Base-by-base conservation (phyloP, 768 basidiomycete genomes). In the Udeniomyces megalosporus region DNA sequence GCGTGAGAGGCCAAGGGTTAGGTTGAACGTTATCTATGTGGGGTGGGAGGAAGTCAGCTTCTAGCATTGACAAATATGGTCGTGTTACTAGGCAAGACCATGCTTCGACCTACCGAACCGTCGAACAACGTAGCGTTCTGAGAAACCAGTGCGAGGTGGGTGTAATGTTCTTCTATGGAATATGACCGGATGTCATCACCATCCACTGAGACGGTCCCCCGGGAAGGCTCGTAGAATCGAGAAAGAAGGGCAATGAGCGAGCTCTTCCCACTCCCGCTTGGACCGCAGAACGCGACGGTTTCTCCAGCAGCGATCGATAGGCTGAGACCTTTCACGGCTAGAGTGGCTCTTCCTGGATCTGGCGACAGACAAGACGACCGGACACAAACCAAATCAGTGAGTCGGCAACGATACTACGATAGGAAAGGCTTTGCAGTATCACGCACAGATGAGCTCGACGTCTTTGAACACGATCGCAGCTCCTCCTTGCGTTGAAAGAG, bases 61-160 rank as follows among this genome's bases (percentile, higher is more conserved):
- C 15, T 24, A 14, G 49, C 35, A 11, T 14, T n/a, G n/a, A n/a
- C n/a, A n/a, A n/a, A n/a, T n/a, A n/a, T n/a, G n/a, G n/a, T n/a
- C n/a, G n/a, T n/a, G n/a, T n/a, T n/a, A n/a, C n/a, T n/a, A n/a
- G n/a, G n/a, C n/a, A n/a, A n/a, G n/a, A n/a, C 28, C 22, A 51
- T 1, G 17, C 6, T 4, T 15, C 2, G 44, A 57, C 71, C 48
- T 14, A 73, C 65, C 0, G 71, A 67, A 42, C 69, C 71, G 44
- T 71, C 70, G 58, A 69, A 73, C 31, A 73, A 53, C 6, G 71
- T 65, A 1, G 72, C 70, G 38, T 73, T 71, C 52, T 73, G 72
- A 29, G 71, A 70, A 49, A 73, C 72, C 55, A 71, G 70, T 22
- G 71, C 70, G 64, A 72, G 69, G 28, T 66, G 52, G 4, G 54